These are phyloP conservation scores for Salmacisia buchloeana DNA, from an alignment of 1,284 basidiomycete species.

Conservation along the genomic window DNA sequence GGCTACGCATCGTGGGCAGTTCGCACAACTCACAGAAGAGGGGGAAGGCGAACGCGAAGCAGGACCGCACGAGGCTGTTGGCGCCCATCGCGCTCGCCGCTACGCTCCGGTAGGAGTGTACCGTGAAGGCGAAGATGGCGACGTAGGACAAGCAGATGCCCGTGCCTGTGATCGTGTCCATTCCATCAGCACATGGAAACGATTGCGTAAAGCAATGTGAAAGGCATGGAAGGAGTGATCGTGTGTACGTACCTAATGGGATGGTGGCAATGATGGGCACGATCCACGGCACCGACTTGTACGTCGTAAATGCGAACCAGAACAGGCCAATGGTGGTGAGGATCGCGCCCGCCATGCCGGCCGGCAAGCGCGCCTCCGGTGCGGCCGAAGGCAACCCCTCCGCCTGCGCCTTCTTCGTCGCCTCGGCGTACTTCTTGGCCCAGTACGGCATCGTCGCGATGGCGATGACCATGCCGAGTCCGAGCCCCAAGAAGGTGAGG, in stretches of 20 bases:
- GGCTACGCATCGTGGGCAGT: too few relatives aligned
- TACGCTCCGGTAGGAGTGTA: slow-evolving; percentile 14
- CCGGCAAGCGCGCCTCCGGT: slow-evolving; percentile 13
- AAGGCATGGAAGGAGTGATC: too few relatives aligned
- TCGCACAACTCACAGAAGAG: slow-evolving; percentile 20
- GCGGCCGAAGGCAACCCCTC: slow-evolving; percentile 12
- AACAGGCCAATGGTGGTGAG: slow-evolving; percentile 13
- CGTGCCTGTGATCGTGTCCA: slow-evolving; percentile 62
- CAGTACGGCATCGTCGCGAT: slow-evolving; percentile 62
- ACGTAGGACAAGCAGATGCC: slow-evolving; percentile 5
- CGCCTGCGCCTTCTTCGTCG: slow-evolving; percentile 27
- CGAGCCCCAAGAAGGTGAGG: slow-evolving; percentile 67
- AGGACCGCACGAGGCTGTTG: slow-evolving; percentile 11
- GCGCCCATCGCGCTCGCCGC: slow-evolving; percentile 23
- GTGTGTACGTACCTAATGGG: neutral
- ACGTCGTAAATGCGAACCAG: slow-evolving; percentile 18
- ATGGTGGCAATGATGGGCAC: slow-evolving; percentile 14
- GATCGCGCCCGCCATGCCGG: slow-evolving; percentile 11
- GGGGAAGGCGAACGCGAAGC: slow-evolving; percentile 17
- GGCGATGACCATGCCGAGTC: slow-evolving; percentile 62
- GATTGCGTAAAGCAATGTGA: too few relatives aligned
- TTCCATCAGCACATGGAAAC: neutral
- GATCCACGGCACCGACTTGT: slow-evolving; percentile 17
- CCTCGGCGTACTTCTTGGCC: slow-evolving; percentile 53
- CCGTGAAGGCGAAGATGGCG: slow-evolving; percentile 19